Base-by-base conservation (phyloP, 768 basidiomycete genomes). In the Dacryopinax primogenitus region DNA sequence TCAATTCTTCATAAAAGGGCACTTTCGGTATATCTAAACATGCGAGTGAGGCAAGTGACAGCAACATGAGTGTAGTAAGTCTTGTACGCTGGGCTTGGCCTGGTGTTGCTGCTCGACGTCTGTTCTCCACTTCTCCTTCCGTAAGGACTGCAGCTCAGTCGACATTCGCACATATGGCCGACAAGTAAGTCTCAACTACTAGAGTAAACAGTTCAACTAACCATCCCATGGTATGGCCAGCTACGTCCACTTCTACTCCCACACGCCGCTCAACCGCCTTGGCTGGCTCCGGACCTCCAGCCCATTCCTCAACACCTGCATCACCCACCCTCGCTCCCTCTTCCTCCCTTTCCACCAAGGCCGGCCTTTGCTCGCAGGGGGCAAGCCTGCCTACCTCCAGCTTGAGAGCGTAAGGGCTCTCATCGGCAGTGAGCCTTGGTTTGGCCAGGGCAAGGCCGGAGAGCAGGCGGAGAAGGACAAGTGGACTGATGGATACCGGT, bases 271-370 rank as follows among this genome's bases (percentile, higher is more conserved):
- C 41, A 44, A 44, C 41, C 37, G 90, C 16, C 79, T 92, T 21
- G 84, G 87, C 1, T 92, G 92, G 85, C 79, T 93, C 35, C 81
- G 90, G 30, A 75, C 84, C 1, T 90, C 88, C 16, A 82, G 84
- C 32, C 73, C 81, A 7, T 91, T 93, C 75, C 80, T 97, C 61
- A 89, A 91, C 66, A 79, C 84, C 21, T 79, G 92, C 69, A 76
- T 87, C 36, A 73, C 71, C 16, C 78, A 83, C 13, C 81, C 84
- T 0, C 72, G 82, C 1, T 82, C 92, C 0, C 79, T 81, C 51
- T 97, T 94, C 87, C 72, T 95, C 44, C 68, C 93, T 18, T 90
- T 92, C 78, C 85, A 86, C 62, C 76, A 77, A 28, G 86, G 88
- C 1, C 80, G 87, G 72, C 89, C 88, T 12, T 82, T 93, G 64